These are phyloP conservation scores for Puccinia horiana DNA, from an alignment of 1,284 basidiomycete genomes.

Conservation along the genomic window DNA sequence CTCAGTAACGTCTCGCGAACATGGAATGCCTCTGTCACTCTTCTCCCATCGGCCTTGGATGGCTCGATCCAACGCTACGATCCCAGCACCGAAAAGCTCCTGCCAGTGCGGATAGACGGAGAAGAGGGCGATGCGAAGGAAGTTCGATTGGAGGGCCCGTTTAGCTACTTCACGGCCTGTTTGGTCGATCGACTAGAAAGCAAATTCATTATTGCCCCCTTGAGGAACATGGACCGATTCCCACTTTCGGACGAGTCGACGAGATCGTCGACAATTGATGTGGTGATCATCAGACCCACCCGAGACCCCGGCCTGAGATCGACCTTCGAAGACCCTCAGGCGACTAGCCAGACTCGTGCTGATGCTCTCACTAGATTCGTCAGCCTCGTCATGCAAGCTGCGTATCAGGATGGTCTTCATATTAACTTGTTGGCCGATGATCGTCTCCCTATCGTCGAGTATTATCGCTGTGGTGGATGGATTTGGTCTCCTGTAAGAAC, in stretches of 20 bases:
- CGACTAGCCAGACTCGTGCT: slow-evolving; percentile 51
- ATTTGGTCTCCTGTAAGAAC: slow-evolving; percentile 75
- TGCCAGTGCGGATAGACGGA: not conserved
- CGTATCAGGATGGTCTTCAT: slow-evolving; percentile 75
- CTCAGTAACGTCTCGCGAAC: slow-evolving; percentile 72
- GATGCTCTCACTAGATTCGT: slow-evolving; percentile 54
- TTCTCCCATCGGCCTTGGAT: slow-evolving; percentile 56
- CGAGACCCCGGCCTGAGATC: slow-evolving; percentile 62
- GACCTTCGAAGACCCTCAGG: slow-evolving; percentile 56
- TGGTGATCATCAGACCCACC: slow-evolving; percentile 78
- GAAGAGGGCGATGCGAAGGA: slow-evolving; percentile 54
- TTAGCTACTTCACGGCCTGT: slow-evolving; percentile 73
- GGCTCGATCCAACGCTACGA: slow-evolving; percentile 53
- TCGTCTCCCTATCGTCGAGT: slow-evolving; percentile 72
- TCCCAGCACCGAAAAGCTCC: slow-evolving; percentile 57
- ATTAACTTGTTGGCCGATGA: slow-evolving; percentile 65
- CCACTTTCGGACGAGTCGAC: not conserved
- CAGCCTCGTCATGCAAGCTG: slow-evolving; percentile 65
- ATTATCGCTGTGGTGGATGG: slow-evolving; percentile 76
- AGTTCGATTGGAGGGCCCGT: slow-evolving; percentile 67
- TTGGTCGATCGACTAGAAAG: slow-evolving; percentile 82
- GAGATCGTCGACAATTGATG: slow-evolving; percentile 64
- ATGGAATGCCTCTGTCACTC: slow-evolving; percentile 68
- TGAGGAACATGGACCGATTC: slow-evolving; percentile 55
- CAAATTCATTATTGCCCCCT: slow-evolving; percentile 72